These are phyloP conservation scores for Dryadomyces quercivorus DNA, from an alignment of 2,329 filamentous ascomycete genomes.

Conservation along the genomic window DNA sequence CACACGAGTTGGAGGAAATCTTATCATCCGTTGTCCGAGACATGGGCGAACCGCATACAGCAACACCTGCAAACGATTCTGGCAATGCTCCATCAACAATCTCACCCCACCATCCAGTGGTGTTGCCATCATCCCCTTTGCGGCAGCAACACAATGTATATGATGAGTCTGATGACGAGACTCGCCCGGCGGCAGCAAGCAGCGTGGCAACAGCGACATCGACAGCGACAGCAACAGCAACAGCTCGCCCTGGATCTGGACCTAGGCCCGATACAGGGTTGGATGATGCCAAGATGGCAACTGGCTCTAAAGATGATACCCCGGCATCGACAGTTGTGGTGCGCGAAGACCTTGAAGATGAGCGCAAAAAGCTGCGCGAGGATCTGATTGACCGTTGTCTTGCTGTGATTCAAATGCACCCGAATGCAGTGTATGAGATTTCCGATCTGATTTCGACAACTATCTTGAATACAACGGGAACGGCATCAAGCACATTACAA, in stretches of 20 bases:
- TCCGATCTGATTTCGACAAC: constrained; percentile 74
- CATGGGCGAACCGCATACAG: background rate
- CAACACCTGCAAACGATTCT: background rate
- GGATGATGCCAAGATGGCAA: background rate
- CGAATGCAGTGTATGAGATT: constrained; percentile 80
- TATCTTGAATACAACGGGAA: constrained; percentile 43
- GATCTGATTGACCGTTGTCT: constrained; percentile 81
- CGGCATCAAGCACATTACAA: constrained; percentile 30
- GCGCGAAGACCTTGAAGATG: constrained; percentile 67
- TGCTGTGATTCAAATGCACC: constrained; percentile 79
- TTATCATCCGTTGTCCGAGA: background rate
- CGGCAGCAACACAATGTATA: background rate
- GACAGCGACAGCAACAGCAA: background rate
- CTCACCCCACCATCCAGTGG: background rate
- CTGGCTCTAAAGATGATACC: background rate
- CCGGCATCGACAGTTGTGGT: constrained; percentile 19
- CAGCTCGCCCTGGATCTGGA: background rate
- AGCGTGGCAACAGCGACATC: background rate
- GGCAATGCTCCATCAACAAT: background rate
- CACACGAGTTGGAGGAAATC: constrained; percentile 13
- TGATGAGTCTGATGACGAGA: background rate
- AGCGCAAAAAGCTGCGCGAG: constrained; percentile 58
- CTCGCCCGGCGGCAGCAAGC: background rate
- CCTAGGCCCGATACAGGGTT: background rate
- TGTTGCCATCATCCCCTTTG: background rate